Base-by-base conservation (phyloP, 2,329 filamentous ascomycete genomes). In the Cercospora citrullina region DNA sequence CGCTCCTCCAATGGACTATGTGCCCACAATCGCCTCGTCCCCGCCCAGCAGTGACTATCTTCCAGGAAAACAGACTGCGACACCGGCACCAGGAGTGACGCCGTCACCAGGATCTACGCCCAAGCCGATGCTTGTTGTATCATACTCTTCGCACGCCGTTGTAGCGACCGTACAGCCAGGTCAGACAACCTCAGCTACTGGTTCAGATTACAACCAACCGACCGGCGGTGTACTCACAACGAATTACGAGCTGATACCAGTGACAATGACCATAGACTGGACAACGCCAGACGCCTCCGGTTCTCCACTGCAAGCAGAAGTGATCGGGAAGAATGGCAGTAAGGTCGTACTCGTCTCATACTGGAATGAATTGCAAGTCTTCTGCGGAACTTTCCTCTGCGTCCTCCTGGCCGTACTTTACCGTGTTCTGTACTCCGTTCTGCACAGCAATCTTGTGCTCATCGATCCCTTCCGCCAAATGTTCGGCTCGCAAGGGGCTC, bases 401-500 rank as follows among this genome's bases (percentile, higher is more conserved):
- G 65, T 72, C 5, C 45, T 71, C 9, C 26, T 72, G 18, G 70
- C 70, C 12, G 70, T 71, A 21, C 36, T 69, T n/a, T 72, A 72
- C 26, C 70, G 70, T 36, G 66, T 72, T 10, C 45, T 72, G 10
- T 64, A 68, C 33, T 68, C 69, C 12, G 58, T 66, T 2, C 30
- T 72, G 5, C 63, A 71, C 64, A 72, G 68, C 21, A 64, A 69
- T 42, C 62, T 71, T 21, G 64, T 53, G 18, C 66, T 71, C 18
- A 67, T 72, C 45, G 69, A 72, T 12, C 67, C 71, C 3, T 72
- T 72, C 48, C 67, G 71, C n/a, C 67, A 69, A 57, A 18, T 72
- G 31, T 42, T 55, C 18, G 60, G 66, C n/a, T 31, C 58, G 3
- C 59, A 62, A 21, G 71, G 71, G 2, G 71, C 67, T 1, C 63